Base-by-base conservation (phyloP, 805 yeast genomes). In the Saccharomyces paradoxus region DNA sequence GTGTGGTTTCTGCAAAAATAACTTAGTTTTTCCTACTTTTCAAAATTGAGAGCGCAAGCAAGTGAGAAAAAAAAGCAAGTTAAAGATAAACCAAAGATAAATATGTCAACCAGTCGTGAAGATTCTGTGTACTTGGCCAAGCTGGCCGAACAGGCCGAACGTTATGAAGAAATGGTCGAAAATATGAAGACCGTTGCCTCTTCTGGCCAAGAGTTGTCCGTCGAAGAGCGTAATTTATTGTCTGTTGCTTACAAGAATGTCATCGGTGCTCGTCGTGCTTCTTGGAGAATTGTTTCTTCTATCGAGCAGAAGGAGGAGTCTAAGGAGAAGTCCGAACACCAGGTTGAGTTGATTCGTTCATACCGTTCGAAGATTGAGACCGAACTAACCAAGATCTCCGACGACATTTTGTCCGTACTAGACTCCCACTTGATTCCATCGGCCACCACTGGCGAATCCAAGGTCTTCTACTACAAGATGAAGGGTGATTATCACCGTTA, bases 401-500 rank as follows among this genome's bases (percentile, higher is more conserved):
- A 89, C 69, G 97, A 91, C 73, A 91, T 94, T 68, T 79, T 94
- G 69, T 78, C 84, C 46, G 96, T 92, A 59, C 82, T 94, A 71
- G 84, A 89, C 62, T 81, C 87, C 67, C 95, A 90, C 74, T 84
- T 92, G 74, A 89, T 92, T 68, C 91, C 97, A 63, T 80, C 92
- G 60, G 97, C 98, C 60, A 89, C 86, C 72, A 83, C 96, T 62
- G 97, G 97, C 69, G 99, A 94, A 78, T 90, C 97, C 51, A 90
- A 92, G 81, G 98, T 92, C 55, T 92, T 92, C 77, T 92, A 92
- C 82, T 90, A 89, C 80, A 92, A 92, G 83, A 92, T 92, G 98
- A 92, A 92, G 80, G 99, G 98, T 81, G 99, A 92, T 76, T 92
- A 92, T 81, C 96, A 91, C 81, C 96, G 99, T 81, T 92, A 92